phyloP scores from a whole-genome alignment of 2,329 filamentous ascomycete species.

The Diaporthe vaccinii region DNA sequence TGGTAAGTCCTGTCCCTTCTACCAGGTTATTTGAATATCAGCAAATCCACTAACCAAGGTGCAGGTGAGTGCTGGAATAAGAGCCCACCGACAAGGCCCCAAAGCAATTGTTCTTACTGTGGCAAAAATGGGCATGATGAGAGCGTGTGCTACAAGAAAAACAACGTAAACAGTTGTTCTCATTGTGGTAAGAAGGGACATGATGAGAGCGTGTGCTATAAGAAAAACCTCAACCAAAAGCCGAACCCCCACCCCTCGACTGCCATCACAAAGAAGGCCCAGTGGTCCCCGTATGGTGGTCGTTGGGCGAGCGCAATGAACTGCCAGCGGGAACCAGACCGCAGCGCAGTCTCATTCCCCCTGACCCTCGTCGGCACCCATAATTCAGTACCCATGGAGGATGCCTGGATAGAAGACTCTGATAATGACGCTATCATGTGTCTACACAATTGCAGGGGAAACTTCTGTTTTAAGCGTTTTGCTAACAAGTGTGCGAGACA shows the following conservation, averaged over 20 bases:
- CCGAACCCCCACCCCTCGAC: no score
- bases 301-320: neutral
- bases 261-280: neutral
- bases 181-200: slow-evolving; percentile 20
- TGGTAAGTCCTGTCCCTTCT: neutral
- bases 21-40: neutral
- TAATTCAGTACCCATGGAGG: neutral
- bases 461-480: slow-evolving; percentile 1
- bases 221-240: neutral
- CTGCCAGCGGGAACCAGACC: neutral
- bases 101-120: neutral
- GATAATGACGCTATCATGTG: slow-evolving; percentile 7
- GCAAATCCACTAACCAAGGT: neutral
- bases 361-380: neutral
- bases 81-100: neutral
- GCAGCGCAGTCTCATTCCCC: neutral
- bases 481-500: neutral
- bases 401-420: slow-evolving; percentile 11
- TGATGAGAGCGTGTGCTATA: neutral
- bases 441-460: neutral
- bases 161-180: neutral
- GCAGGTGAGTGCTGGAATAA: slow-evolving; percentile 9
- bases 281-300: neutral
- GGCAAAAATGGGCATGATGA: slow-evolving; percentile 1
- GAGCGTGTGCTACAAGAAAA: slow-evolving; percentile 1